Conservation (phyloP, 2,329 filamentous ascomycete genomes). For the Rhexocercosporidium sp. region DNA sequence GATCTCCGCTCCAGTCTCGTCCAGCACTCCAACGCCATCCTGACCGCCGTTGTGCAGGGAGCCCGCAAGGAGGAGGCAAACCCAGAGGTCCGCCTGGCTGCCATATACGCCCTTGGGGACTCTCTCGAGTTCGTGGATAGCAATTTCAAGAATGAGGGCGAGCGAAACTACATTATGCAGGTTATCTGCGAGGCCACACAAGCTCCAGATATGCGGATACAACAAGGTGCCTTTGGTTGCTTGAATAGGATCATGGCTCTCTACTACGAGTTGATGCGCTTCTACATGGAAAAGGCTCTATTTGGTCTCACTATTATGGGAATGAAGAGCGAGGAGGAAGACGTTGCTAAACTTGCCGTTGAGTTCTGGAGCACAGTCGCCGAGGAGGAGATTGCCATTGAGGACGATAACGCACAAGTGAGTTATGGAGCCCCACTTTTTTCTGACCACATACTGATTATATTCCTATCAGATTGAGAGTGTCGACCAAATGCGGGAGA, state of each 20-base stretch:
- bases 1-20: constrained; percentile 83
- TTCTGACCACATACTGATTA: constrained; percentile 10
- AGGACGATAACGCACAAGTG: constrained; percentile 91
- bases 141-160: constrained; percentile 99
- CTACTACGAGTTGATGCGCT: constrained; percentile 99
- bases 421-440: constrained; percentile 29
- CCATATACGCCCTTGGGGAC: constrained; percentile 92
- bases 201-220: constrained; percentile 86
- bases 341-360: constrained; percentile 96
- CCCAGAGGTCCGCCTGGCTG: constrained; percentile 86
- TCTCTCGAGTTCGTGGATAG: constrained; percentile 96
- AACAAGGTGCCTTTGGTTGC: constrained; percentile 95
- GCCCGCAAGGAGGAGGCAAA: constrained; percentile 96
- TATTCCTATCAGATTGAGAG: constrained; percentile 34
- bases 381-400: constrained; percentile 96
- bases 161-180: constrained; percentile 99
- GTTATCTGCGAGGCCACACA: constrained; percentile 99
- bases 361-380: constrained; percentile 99
- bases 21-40: constrained; percentile 93
- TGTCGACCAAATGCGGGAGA: constrained; percentile 72
- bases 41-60: constrained; percentile 96
- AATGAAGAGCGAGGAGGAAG: constrained; percentile 98
- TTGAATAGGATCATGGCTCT: constrained; percentile 98
- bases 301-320: constrained; percentile 97
- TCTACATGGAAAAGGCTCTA: constrained; percentile 99